Evolutionary conservation across 805 yeast species (phyloP).

Genomic region (Cyberlindnera petersonii): DNA sequence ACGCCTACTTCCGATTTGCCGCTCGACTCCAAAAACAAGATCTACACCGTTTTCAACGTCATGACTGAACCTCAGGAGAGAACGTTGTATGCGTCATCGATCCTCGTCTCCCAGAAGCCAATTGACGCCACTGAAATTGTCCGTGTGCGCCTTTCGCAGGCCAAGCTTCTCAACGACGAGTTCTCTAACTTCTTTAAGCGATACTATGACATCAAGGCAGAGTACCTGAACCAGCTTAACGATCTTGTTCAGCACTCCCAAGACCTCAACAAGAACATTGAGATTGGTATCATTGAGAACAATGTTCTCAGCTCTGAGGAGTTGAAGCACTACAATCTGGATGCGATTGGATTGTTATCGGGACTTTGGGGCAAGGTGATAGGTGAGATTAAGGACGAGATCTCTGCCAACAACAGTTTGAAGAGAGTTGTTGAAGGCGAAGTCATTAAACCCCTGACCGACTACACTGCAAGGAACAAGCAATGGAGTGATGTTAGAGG

Average conservation of each 20-base stretch:
- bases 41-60: background rate
- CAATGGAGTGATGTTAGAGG: slow-evolving; percentile 52
- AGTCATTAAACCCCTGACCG: slow-evolving; percentile 50
- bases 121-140: slow-evolving; percentile 57
- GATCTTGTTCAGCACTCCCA: slow-evolving; percentile 21
- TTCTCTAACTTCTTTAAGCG: slow-evolving; percentile 60
- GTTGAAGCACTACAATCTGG: slow-evolving; percentile 45
- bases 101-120: slow-evolving; percentile 46
- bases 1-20: too few relatives aligned
- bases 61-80: slow-evolving; percentile 22
- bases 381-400: slow-evolving; percentile 41
- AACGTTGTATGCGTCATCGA: slow-evolving; percentile 37
- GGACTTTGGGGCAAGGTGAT: slow-evolving; percentile 44
- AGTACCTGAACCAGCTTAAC: slow-evolving; percentile 21
- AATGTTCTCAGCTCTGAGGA: slow-evolving; percentile 41
- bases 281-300: slow-evolving; percentile 32
- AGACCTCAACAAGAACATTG: slow-evolving; percentile 33
- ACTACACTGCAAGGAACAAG: slow-evolving; percentile 49
- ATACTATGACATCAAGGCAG: slow-evolving; percentile 25
- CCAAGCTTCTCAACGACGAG: slow-evolving; percentile 53
- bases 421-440: slow-evolving; percentile 47
- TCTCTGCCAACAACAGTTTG: slow-evolving; percentile 46
- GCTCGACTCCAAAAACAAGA: background rate
- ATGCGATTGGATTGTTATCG: slow-evolving; percentile 42
- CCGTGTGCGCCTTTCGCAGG: slow-evolving; percentile 51